phyloP scores from a whole-genome alignment of 2,329 filamentous ascomycete species.

The Arthrobotrys conoides region DNA sequence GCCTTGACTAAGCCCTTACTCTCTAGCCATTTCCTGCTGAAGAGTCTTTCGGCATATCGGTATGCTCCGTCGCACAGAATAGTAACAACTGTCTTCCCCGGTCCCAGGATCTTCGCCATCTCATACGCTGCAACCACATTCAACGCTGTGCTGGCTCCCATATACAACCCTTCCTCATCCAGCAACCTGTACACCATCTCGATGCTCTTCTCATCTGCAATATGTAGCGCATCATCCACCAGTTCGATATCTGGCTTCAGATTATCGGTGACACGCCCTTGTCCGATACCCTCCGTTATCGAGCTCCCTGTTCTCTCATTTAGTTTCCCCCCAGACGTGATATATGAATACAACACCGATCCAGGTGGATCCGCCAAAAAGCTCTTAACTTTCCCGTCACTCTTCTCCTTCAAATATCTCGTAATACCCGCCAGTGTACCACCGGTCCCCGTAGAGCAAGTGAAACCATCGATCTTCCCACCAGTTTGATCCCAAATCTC shows the following conservation, averaged over 20 bases:
- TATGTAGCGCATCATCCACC: constrained; percentile 85
- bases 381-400: constrained; percentile 82
- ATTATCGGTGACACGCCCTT: constrained; percentile 97
- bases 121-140: constrained; percentile 97
- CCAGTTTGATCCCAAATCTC: constrained; percentile 96
- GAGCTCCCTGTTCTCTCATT: constrained; percentile 85
- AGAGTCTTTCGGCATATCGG: constrained; percentile 92
- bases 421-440: constrained; percentile 92
- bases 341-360: constrained; percentile 91
- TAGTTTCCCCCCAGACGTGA: constrained; percentile 85
- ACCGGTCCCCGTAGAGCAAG: constrained; percentile 91
- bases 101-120: constrained; percentile 89
- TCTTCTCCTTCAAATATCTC: constrained; percentile 87
- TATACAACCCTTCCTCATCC: constrained; percentile 94
- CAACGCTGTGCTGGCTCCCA: constrained; percentile 91
- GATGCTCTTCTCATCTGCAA: constrained; percentile 93
- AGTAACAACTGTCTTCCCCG: constrained; percentile 91
- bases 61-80: constrained; percentile 97
- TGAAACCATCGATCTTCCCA: constrained; percentile 92
- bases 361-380: constrained; percentile 96
- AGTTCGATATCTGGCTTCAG: constrained; percentile 85
- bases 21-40: constrained; percentile 90
- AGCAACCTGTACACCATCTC: constrained; percentile 98
- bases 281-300: constrained; percentile 98
- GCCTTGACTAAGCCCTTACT: constrained; percentile 85